Percentiles rank a stretch among this genome's conserved stretches.
Conservation (phyloP, 176 grass and related monocot genomes). For the Stipa capillata region DNA sequence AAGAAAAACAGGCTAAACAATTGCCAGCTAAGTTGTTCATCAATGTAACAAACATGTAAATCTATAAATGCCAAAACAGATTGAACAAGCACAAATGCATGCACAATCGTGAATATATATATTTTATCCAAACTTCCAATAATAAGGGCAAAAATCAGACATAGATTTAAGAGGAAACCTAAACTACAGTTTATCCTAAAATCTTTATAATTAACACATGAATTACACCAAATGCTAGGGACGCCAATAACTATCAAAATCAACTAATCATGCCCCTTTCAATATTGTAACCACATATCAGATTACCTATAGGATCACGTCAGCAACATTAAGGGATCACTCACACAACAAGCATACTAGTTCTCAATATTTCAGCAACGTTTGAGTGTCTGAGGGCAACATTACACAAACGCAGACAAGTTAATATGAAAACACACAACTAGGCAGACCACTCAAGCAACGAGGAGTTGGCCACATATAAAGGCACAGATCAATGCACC, state of each 20-base stretch:
- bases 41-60: not conserved
- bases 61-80: not conserved
- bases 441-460: not conserved
- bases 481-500: not conserved
- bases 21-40: not conserved
- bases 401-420: not conserved
- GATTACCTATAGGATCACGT: not conserved
- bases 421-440: not conserved
- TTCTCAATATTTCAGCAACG: not conserved
- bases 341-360: not conserved
- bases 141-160: not conserved
- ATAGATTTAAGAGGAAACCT: not conserved
- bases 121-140: not conserved
- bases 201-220: not conserved
- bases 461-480: not conserved
- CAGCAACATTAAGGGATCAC: not conserved
- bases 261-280: not conserved
- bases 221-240: not conserved
- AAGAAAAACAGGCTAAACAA: not conserved
- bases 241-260: not conserved
- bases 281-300: not conserved
- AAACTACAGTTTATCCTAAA: not conserved
- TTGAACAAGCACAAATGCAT: not conserved
- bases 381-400: not conserved
- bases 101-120: not conserved